A percentile compares a stretch with the other conserved stretches of the same genome.
phyloP scores from a whole-genome alignment of 2,329 filamentous ascomycete genomes.

The Ophiocordyceps camponoti-leonardi region DNA sequence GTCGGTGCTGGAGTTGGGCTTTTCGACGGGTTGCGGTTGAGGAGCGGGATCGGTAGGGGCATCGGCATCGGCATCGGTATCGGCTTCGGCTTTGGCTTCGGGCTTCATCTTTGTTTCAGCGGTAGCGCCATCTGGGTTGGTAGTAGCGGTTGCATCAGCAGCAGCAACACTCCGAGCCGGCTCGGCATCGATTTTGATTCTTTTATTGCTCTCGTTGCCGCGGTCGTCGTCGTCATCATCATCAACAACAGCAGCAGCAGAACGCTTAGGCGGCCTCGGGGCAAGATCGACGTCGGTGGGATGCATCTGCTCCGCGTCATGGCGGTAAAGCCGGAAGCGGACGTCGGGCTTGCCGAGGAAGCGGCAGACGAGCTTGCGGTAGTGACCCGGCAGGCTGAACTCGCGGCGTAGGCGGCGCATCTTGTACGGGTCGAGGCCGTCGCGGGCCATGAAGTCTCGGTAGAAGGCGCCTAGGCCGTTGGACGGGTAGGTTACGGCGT shows the following conservation, averaged over 20 bases:
- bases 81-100: neutral
- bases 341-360: conserved; percentile 49
- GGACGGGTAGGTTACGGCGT: conserved; percentile 68
- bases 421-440: conserved; percentile 60
- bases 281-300: conserved; percentile 60
- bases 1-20: neutral
- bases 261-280: too few relatives aligned
- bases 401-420: conserved; percentile 82
- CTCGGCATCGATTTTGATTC: too few relatives aligned
- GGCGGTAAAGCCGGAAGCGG: conserved; percentile 51
- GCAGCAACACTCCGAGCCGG: too few relatives aligned
- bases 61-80: conserved; percentile 3
- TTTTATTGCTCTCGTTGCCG: too few relatives aligned
- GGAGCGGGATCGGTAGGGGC: conserved; percentile 2
- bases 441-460: conserved; percentile 68
- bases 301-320: conserved; percentile 68
- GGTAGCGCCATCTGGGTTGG: conserved; percentile 28
- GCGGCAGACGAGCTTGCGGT: conserved; percentile 66
- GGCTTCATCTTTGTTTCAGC: conserved; percentile 1
- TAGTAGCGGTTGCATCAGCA: too few relatives aligned
- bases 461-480: conserved; percentile 81
- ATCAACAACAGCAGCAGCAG: too few relatives aligned
- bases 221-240: too few relatives aligned
- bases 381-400: conserved; percentile 73
- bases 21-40: neutral